These are phyloP conservation scores for Aspergillus affinis DNA, from an alignment of 495 filamentous ascomycete species.

Conservation along the genomic window DNA sequence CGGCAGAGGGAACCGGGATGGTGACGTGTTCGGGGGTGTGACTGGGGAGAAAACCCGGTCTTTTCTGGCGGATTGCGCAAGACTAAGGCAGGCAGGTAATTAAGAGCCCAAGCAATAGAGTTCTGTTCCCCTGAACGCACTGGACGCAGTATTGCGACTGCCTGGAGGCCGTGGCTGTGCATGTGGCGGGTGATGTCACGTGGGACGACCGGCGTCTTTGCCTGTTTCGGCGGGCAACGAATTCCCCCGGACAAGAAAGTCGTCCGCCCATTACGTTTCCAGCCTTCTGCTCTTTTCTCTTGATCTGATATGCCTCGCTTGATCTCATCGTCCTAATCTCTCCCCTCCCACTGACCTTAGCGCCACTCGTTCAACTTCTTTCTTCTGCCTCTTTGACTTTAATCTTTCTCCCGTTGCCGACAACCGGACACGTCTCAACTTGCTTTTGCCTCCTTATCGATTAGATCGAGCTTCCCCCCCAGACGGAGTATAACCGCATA, in stretches of 20 bases:
- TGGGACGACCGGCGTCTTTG: neutral
- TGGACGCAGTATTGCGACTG: neutral
- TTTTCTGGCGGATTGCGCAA: too few relatives aligned
- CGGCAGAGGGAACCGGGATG: neutral
- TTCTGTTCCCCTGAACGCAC: neutral
- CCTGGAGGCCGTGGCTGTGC: conserved; percentile 4
- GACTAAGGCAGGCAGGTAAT: neutral
- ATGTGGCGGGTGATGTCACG: conserved; percentile 2
- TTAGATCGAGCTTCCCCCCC: conserved; percentile 16
- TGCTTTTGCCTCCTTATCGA: conserved; percentile 31
- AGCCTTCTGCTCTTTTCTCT: neutral
- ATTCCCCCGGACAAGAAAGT: conserved; percentile 4
- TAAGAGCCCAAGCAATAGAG: neutral
- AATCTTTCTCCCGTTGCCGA: neutral
- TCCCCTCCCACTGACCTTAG: conserved; percentile 1
- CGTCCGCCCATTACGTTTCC: conserved; percentile 6
- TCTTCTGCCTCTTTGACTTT: neutral
- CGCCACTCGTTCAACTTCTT: conserved; percentile 4
- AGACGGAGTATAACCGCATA: conserved; percentile 2
- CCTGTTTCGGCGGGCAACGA: conserved; percentile 9
- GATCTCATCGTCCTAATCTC: conserved; percentile 1
- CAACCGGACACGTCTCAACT: conserved; percentile 28
- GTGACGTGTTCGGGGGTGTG: conserved; percentile 4
- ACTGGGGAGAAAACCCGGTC: neutral
- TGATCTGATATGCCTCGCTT: neutral